Conservation (phyloP, 2,329 filamentous ascomycete species). For the Botrytis fabae region DNA sequence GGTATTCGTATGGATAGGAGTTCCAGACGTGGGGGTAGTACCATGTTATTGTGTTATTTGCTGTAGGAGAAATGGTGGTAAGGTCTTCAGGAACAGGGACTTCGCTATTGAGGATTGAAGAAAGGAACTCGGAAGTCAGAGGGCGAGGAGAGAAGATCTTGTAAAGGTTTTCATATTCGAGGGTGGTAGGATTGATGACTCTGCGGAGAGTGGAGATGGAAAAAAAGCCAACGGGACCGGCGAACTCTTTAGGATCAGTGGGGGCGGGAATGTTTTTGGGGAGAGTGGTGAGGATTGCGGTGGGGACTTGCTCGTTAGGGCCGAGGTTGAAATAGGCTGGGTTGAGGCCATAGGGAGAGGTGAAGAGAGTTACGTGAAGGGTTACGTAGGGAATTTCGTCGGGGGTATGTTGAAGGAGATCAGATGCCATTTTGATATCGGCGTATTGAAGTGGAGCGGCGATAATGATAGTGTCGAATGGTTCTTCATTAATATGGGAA, state of each 20-base stretch:
- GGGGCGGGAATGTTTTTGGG: slow-evolving; percentile 51
- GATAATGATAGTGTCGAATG: slow-evolving; percentile 79
- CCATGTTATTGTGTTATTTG: slow-evolving; percentile 69
- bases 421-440: slow-evolving; percentile 61
- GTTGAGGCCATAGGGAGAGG: slow-evolving; percentile 72
- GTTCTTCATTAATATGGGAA: slow-evolving; percentile 30
- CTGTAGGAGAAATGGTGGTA: slow-evolving; percentile 27
- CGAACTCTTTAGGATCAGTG: slow-evolving; percentile 54
- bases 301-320: slow-evolving; percentile 60
- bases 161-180: slow-evolving; percentile 58
- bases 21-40: slow-evolving; percentile 75
- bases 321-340: slow-evolving; percentile 70
- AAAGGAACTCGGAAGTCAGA: slow-evolving; percentile 55
- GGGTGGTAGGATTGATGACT: slow-evolving; percentile 60
- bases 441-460: slow-evolving; percentile 83
- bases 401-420: slow-evolving; percentile 68
- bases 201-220: slow-evolving; percentile 74
- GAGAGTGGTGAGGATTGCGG: slow-evolving; percentile 80
- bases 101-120: slow-evolving; percentile 49
- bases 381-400: slow-evolving; percentile 82
- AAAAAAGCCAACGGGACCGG: slow-evolving; percentile 78
- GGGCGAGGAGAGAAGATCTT: slow-evolving; percentile 63
- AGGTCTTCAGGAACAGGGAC: slow-evolving; percentile 37
- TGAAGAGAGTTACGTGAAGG: slow-evolving; percentile 86
- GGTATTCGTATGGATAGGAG: slow-evolving; percentile 82